Conservation (phyloP, 1,284 basidiomycete species). For the Cryptococcus sp. region DNA sequence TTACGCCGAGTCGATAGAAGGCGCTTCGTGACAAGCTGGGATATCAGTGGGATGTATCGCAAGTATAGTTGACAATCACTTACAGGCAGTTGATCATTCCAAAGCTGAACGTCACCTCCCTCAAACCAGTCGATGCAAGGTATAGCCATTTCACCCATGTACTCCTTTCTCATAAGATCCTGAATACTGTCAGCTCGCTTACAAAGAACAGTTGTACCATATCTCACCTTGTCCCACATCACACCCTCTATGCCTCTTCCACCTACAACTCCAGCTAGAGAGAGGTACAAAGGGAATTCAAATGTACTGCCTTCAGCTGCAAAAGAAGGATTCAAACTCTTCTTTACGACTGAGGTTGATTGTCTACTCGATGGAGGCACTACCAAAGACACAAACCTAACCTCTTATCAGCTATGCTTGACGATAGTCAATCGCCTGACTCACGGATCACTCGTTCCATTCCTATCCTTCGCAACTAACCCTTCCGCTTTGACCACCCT, state of each 20-base stretch:
- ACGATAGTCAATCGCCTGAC: conserved; percentile 39
- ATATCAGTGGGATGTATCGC: background rate
- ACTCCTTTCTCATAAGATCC: conserved; percentile 73
- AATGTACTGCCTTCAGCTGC: conserved; percentile 71
- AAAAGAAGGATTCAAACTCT: conserved; percentile 71
- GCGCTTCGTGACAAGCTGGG: conserved; percentile 55
- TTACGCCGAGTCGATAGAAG: conserved; percentile 59
- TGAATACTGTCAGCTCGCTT: conserved; percentile 12
- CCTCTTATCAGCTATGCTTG: conserved; percentile 14
- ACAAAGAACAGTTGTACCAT: background rate
- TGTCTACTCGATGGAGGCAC: conserved; percentile 60
- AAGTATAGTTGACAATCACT: conserved; percentile 6
- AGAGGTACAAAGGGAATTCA: conserved; percentile 75
- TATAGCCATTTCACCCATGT: conserved; percentile 80
- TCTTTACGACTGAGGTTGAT: conserved; percentile 74
- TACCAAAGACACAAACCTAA: conserved; percentile 67
- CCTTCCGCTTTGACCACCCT: conserved; percentile 48
- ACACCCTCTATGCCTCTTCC: conserved; percentile 69
- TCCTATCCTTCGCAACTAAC: conserved; percentile 51
- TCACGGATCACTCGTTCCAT: conserved; percentile 48
- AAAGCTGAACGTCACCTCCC: conserved; percentile 45
- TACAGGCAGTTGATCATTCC: conserved; percentile 37
- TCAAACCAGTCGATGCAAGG: conserved; percentile 76
- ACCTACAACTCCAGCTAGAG: conserved; percentile 66
- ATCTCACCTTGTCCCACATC: conserved; percentile 83